A percentile compares a stretch with the other conserved stretches of the same genome.
These are phyloP conservation scores for Ogataea hybrid DNA, from an alignment of 1,139 yeast species.

Conservation along the genomic window DNA sequence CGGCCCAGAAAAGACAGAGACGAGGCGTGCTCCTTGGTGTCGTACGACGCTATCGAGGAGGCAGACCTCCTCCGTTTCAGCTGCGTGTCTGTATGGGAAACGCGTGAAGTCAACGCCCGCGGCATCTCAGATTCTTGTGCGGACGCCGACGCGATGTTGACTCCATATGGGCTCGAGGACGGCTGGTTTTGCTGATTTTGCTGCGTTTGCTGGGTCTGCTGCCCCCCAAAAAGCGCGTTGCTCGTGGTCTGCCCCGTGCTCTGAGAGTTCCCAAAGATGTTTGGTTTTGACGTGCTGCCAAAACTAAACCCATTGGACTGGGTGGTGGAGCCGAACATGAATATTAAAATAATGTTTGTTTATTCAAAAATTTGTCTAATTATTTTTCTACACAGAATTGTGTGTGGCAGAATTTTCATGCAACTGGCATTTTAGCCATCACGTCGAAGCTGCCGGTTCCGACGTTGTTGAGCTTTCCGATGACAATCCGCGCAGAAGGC, in stretches of 20 bases:
- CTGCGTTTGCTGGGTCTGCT: slow-evolving; percentile 9
- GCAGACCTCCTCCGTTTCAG: slow-evolving; percentile 27
- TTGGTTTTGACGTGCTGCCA: slow-evolving; percentile 13
- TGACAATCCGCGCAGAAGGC: too few relatives aligned
- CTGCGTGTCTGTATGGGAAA: slow-evolving; percentile 6
- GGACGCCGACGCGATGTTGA: slow-evolving; percentile 20
- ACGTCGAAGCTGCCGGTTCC: too few relatives aligned
- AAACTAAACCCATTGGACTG: too few relatives aligned
- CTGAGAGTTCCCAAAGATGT: slow-evolving; percentile 25
- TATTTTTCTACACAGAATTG: too few relatives aligned
- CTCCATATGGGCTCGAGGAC: slow-evolving; percentile 25
- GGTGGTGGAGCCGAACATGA: too few relatives aligned
- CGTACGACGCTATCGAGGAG: slow-evolving; percentile 14
- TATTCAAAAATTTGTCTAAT: too few relatives aligned
- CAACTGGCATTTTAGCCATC: too few relatives aligned
- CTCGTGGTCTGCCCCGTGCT: slow-evolving; percentile 26
- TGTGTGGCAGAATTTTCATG: too few relatives aligned
- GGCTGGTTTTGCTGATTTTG: slow-evolving; percentile 4
- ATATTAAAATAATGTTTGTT: too few relatives aligned
- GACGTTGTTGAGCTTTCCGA: too few relatives aligned
- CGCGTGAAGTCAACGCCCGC: slow-evolving; percentile 26
- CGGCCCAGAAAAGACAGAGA: too few relatives aligned
- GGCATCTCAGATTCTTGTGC: slow-evolving; percentile 28
- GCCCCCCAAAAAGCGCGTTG: not conserved
- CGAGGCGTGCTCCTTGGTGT: slow-evolving; percentile 4